Evolutionary conservation across 192 early-diverging fungal genomes (phyloP).

Genomic region (Phycomyces blakesleeanus): DNA sequence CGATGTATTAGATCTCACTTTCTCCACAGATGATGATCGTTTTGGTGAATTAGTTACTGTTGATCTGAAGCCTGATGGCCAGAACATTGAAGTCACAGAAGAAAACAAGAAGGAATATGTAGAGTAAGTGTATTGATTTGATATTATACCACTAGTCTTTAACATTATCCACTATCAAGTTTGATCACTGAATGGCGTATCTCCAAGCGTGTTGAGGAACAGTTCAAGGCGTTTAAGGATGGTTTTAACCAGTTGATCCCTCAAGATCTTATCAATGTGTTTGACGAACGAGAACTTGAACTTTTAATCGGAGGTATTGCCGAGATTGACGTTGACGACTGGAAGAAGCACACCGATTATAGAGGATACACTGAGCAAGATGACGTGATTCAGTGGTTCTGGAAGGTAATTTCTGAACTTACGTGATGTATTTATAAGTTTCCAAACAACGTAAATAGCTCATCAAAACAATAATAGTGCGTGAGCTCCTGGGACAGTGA

Average conservation of each 20-base stretch:
- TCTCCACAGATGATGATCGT: conserved; percentile 90
- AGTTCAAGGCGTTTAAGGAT: conserved; percentile 91
- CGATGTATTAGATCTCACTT: conserved; percentile 82
- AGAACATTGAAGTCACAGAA: conserved; percentile 91
- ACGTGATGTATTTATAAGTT: neutral
- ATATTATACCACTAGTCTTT: neutral
- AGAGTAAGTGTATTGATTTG: conserved; percentile 41
- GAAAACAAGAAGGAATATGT: conserved; percentile 97
- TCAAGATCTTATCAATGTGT: conserved; percentile 91
- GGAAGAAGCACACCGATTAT: conserved; percentile 99
- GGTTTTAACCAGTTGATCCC: conserved; percentile 96
- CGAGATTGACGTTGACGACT: conserved; percentile 96
- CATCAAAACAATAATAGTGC: conserved; percentile 45
- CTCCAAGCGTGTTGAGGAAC: conserved; percentile 87
- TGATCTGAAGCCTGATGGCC: conserved; percentile 85
- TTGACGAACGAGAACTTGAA: conserved; percentile 97
- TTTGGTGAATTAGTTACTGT: conserved; percentile 88
- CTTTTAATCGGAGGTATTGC: conserved; percentile 94
- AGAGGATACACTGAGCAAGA: conserved; percentile 96
- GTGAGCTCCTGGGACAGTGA: conserved; percentile 84
- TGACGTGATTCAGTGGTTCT: conserved; percentile 94
- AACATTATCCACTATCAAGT: conserved; percentile 13
- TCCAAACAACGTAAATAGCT: too few species aligned
- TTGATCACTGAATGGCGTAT: conserved; percentile 88
- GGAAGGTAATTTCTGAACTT: conserved; percentile 54